Conservation (phyloP, 2,329 filamentous ascomycete genomes). For the Colletotrichum destructivum region DNA sequence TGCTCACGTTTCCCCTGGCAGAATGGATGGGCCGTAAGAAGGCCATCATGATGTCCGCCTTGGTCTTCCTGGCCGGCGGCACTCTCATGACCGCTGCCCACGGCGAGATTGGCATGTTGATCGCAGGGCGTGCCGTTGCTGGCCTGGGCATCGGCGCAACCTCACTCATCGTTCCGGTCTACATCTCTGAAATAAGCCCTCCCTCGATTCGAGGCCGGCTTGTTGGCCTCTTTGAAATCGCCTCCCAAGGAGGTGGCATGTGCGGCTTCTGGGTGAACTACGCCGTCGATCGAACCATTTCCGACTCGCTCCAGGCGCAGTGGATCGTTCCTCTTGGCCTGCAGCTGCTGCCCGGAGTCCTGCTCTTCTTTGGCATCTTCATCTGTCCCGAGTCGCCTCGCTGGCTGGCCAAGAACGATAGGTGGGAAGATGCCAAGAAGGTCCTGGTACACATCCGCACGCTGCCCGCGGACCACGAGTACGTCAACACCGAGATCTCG, state of each 20-base stretch:
- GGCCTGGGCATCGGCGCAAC: constrained; percentile 66
- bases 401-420: constrained; percentile 52
- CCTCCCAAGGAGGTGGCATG: constrained; percentile 66
- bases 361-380: constrained; percentile 52
- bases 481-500: constrained; percentile 61
- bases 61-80: constrained; percentile 65
- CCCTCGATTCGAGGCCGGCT: constrained; percentile 66
- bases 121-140: constrained; percentile 67
- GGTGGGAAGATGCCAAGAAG: constrained; percentile 54
- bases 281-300: constrained; percentile 48
- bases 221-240: constrained; percentile 66
- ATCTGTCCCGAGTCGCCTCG: constrained; percentile 57
- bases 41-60: constrained; percentile 66
- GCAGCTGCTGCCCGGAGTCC: constrained; percentile 56
- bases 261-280: constrained; percentile 60
- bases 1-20: constrained; percentile 69
- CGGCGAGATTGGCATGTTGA: constrained; percentile 66
- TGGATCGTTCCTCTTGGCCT: constrained; percentile 62
- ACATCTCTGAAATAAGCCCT: constrained; percentile 71
- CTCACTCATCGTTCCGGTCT: constrained; percentile 69
- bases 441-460: constrained; percentile 57
- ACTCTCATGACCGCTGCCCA: constrained; percentile 54
- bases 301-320: constrained; percentile 45
- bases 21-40: constrained; percentile 68
- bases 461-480: constrained; percentile 54